Base-by-base conservation (phyloP, 768 basidiomycete genomes). In the Collybia sordida region DNA sequence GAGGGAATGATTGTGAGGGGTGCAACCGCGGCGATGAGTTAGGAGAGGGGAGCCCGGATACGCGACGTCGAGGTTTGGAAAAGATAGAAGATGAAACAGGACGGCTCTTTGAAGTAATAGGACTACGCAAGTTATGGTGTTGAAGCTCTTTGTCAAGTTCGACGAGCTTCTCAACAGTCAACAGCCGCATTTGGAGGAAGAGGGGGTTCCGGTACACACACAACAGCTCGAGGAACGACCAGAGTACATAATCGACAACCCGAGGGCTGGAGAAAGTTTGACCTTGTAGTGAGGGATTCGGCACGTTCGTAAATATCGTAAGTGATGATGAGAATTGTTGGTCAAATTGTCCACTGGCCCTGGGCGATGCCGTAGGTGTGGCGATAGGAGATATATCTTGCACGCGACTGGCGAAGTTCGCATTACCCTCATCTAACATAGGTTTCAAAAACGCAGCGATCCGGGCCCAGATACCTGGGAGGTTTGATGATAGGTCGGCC, bases 141-240 rank as follows among this genome's bases (percentile, higher is more conserved):
- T 67, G 68, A 15, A 88, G 70, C 31, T 82, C 78, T 35, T 74
- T 67, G 51, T 85, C 75, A 6, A 90, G 65, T 11, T 69, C 60
- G 0, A 75, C 69, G 1, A 86, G 72, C 56, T 85, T 87, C 63
- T 87, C 85, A 56, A 80, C 78, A n/a, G 79, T 68, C 50, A 88
- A 77, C 2, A 82, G 66, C 21, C 84, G 83, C 67, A 90, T 73
- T 54, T 88, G 86, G 23, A 86, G 67, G 45, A 78, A 68, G 23
- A 91, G 72, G 0, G 88, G 86, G 34, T 69, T 82, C 15, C 85
- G 76, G 57, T 77, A 80, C 1, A 81, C 73, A 54, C 81, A 86
- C 15, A 86, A 63, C 47, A 87, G 73, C 57, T 89, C 85, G 22
- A 90, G 66, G 23, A 83, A 63, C 3, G 88, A 90, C 88, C 88